phyloP scores from a whole-genome alignment of 2,329 filamentous ascomycete species.

The Cucurbitaria berberidis region DNA sequence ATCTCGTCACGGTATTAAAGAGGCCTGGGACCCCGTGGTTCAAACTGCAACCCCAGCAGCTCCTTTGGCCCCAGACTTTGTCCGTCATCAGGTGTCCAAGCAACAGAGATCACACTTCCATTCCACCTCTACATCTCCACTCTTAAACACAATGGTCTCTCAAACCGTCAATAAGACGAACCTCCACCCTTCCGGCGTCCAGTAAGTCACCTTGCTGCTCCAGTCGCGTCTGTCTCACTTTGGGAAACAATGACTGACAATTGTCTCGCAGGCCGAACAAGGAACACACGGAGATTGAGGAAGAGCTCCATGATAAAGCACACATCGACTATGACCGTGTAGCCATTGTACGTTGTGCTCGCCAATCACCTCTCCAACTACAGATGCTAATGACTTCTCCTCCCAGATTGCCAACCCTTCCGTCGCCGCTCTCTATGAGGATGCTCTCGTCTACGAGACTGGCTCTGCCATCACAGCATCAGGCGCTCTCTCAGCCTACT shows the following conservation, averaged over 20 bases:
- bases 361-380: neutral
- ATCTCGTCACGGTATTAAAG: slow-evolving; percentile 46
- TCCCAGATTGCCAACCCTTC: slow-evolving; percentile 84
- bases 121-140: slow-evolving; percentile 59
- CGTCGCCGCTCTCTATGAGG: slow-evolving; percentile 95
- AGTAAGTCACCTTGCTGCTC: slow-evolving; percentile 65
- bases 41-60: slow-evolving; percentile 51
- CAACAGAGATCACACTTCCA: slow-evolving; percentile 66
- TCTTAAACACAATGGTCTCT: slow-evolving; percentile 49
- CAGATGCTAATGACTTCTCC: slow-evolving; percentile 20
- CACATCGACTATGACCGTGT: slow-evolving; percentile 99
- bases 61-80: slow-evolving; percentile 61
- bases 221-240: neutral
- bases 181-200: slow-evolving; percentile 87
- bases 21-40: slow-evolving; percentile 42
- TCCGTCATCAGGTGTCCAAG: slow-evolving; percentile 63
- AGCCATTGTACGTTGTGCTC: slow-evolving; percentile 75
- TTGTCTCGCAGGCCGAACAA: slow-evolving; percentile 68
- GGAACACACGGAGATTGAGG: slow-evolving; percentile 96
- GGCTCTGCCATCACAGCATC: slow-evolving; percentile 96
- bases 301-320: slow-evolving; percentile 95
- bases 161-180: slow-evolving; percentile 84
- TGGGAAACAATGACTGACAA: slow-evolving; percentile 22
- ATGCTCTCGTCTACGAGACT: slow-evolving; percentile 97
- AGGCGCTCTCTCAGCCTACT: slow-evolving; percentile 95